Base-by-base conservation (phyloP, 352 stramenopile genomes). In the Pythium brachiatum region DNA sequence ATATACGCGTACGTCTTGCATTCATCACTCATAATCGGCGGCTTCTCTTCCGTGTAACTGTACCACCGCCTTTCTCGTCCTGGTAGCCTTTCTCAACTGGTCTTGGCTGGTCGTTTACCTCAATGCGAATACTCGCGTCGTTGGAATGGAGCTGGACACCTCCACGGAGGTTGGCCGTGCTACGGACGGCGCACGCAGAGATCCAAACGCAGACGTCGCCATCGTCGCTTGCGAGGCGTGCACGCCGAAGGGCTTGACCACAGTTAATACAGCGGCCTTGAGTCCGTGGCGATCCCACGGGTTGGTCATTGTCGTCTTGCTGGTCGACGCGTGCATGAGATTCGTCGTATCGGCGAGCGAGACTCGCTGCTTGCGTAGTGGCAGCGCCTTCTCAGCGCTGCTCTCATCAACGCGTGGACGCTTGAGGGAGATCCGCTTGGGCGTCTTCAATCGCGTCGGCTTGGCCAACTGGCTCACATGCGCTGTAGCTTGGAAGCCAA, bases 391-490 rank as follows among this genome's bases (percentile, higher is more conserved):
- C 66, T 87, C 83, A 0, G 70, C 77, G 29, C 74, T 88, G 57
- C 72, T 71, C 25, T 88, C 80, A 50, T 68, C 68, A 31, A 62
- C 48, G 26, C 83, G 77, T 57, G 50, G 50, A 41, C 83, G 73
- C 66, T 92, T 92, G 54, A 88, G 55, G 0, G 75, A 71, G 26
- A 74, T 58, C 50, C 88, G 88, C n/a, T 75, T 78, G 18, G 81
- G 83, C 23, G 83, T 89, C 8, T 61, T 61, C 21, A 90, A 69
- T 34, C 68, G 74, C 21, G 62, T 68, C 0, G 79, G 75, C 41
- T 76, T 77, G 34, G 72, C 58, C 43, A 88, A 53, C 21, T 86
- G 77, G 41, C 68, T 86, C 50, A 80, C 51, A 44, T 56, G 44
- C 25, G 41, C 4, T 47, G 57, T 46, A 15, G 54, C 16, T 9